A percentile compares a stretch with the other conserved stretches of the same genome.
These are phyloP conservation scores for Saprolegnia diclina DNA, from an alignment of 352 stramenopile genomes.

Conservation along the genomic window DNA sequence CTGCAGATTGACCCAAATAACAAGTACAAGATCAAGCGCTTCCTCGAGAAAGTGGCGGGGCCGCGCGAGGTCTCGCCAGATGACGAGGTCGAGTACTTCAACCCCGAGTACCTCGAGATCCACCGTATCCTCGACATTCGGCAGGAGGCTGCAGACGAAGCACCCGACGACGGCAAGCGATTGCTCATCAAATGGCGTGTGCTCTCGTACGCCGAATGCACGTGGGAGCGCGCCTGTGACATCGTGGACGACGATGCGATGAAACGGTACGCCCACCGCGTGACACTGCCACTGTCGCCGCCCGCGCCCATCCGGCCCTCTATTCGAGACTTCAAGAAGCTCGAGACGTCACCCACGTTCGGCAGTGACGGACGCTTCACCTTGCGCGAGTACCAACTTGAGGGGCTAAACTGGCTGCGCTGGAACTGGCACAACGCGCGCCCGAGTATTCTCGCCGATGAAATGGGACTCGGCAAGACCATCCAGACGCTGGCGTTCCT, in stretches of 20 bases:
- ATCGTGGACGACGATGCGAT: constrained; percentile 82
- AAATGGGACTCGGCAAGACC: constrained; percentile 92
- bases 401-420: constrained; percentile 85
- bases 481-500: constrained; percentile 92
- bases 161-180: constrained; percentile 74
- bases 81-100: constrained; percentile 81
- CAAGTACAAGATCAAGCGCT: constrained; percentile 83
- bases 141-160: constrained; percentile 36
- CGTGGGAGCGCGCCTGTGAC: constrained; percentile 82
- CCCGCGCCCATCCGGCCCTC: constrained; percentile 47
- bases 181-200: constrained; percentile 87
- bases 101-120: constrained; percentile 87
- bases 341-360: constrained; percentile 73
- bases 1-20: constrained; percentile 77
- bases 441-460: constrained; percentile 81
- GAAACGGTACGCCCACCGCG: constrained; percentile 55
- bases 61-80: constrained; percentile 24
- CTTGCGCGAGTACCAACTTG: constrained; percentile 77
- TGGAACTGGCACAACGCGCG: constrained; percentile 89
- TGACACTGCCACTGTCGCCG: constrained; percentile 60
- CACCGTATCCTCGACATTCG: constrained; percentile 80
- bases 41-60: constrained; percentile 65
- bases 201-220: constrained; percentile 79
- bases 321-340: constrained; percentile 78
- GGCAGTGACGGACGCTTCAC: constrained; percentile 64